Base-by-base conservation (phyloP, 1,139 yeast genomes). In the Nakaseomyces sp. region DNA sequence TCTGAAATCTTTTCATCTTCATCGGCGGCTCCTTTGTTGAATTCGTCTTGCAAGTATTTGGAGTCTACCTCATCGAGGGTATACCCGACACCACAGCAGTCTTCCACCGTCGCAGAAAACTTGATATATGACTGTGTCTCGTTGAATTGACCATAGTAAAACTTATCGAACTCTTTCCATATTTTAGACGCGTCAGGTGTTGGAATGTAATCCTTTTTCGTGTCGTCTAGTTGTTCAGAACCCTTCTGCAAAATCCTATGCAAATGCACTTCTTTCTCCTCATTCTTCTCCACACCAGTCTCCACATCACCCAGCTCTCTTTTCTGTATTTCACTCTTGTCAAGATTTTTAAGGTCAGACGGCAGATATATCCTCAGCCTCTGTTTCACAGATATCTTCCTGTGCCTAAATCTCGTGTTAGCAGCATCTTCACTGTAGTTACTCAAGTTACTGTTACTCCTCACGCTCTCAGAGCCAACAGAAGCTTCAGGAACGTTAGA, bases 221-320 rank as follows among this genome's bases (percentile, higher is more conserved):
- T 71, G 13, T 47, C 45, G 36, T 56, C 57, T 8, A 60, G 51
- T 25, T 61, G 58, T 17, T 63, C 64, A 19, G 45, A 42, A 7
- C 64, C 60, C 43, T 57, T 60, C 47, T 61, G 63, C 46, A 67
- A 51, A 37, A 91, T 96, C 50, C 85, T 89, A 63, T 89, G 95
- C 51, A 91, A 73, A 74, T 91, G 98, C 43, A 86, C 95, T 65
- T 91, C 98, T 60, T 87, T 95, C 65, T 91, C 98, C 65, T 91
- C 99, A 55, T 87, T 88, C 63, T 93, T 91, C 62, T 91, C 99
- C 42, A 91, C 98, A 65, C 99, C 99, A 5, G 98, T 91, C 57
- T 91, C 99, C 41, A 91, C 78, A 47, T 87, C 87, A 57, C 87
- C 89, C 24, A 86, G 66, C 52, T 89, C 96, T 43, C 97, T 77